Percentiles rank a stretch among this genome's conserved stretches.
Conservation (phyloP, 208 protist genomes). For the Angomonas desouzai region DNA sequence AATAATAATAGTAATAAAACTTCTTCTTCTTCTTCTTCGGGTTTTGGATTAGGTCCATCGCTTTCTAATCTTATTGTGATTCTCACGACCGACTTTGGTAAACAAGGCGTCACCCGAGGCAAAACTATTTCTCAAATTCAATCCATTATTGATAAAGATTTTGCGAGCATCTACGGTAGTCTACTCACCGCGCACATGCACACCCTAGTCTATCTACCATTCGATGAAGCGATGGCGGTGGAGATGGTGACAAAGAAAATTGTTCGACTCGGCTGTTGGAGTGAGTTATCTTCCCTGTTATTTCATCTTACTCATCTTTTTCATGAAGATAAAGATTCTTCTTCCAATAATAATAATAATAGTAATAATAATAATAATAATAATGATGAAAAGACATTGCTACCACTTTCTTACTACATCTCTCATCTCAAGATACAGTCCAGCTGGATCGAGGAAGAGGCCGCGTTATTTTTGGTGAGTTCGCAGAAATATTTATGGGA, state of each 20-base stretch:
- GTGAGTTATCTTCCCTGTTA: neutral
- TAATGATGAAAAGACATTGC: neutral
- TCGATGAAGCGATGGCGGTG: conserved; percentile 39
- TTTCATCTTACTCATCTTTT: conserved; percentile 9
- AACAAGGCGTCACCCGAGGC: conserved; percentile 67
- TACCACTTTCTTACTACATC: neutral
- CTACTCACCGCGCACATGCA: conserved; percentile 58
- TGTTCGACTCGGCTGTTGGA: conserved; percentile 36
- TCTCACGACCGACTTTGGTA: conserved; percentile 80
- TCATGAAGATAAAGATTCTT: neutral
- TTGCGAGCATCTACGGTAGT: conserved; percentile 59
- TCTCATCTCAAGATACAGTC: neutral
- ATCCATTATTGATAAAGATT: conserved; percentile 57
- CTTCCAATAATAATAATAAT: no score
- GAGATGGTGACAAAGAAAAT: conserved; percentile 49
- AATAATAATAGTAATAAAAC: conserved; percentile 1
- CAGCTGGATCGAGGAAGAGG: conserved; percentile 53
- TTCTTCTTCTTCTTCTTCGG: no score
- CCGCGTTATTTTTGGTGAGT: conserved; percentile 54
- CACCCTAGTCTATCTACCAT: conserved; percentile 55
- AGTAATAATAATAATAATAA: no score
- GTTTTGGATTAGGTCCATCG: no score
- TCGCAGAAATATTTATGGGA: conserved; percentile 39
- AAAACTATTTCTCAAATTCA: conserved; percentile 54
- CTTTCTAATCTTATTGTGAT: conserved; percentile 62